These are phyloP conservation scores for Penicillium simplicissimum DNA, from an alignment of 495 filamentous ascomycete species.

Conservation along the genomic window DNA sequence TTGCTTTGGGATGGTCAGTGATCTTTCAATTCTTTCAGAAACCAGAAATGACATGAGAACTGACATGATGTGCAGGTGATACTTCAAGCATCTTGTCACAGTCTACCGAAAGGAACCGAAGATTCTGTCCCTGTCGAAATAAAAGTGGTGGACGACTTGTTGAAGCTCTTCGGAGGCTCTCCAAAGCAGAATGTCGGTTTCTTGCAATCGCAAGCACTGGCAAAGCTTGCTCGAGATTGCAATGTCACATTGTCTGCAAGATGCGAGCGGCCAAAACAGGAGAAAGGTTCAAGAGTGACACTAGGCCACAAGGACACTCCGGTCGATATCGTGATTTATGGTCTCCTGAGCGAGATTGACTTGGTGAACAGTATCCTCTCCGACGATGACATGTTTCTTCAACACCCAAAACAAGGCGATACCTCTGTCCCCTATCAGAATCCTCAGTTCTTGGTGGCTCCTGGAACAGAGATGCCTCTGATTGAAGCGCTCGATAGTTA, in stretches of 20 bases:
- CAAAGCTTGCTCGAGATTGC: not conserved
- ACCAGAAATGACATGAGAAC: no score
- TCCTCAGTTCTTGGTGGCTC: not conserved
- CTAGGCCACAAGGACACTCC: no score
- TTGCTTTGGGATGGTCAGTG: no score
- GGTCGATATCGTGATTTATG: no score
- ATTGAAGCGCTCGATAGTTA: no score
- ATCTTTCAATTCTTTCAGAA: no score
- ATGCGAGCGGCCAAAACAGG: no score
- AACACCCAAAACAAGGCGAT: not conserved
- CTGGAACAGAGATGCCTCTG: no score
- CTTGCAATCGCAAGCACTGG: not conserved
- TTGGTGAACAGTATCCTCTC: not conserved
- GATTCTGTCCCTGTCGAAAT: not conserved
- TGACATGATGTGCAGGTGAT: not conserved
- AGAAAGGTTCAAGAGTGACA: no score
- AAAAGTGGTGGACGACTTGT: not conserved
- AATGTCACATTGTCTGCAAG: no score
- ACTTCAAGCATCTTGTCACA: not conserved
- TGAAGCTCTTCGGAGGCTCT: not conserved
- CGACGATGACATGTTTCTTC: not conserved
- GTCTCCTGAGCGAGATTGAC: no score
- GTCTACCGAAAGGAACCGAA: not conserved
- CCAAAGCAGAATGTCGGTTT: not conserved
- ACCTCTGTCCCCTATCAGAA: not conserved